Conservation (phyloP, 192 early-diverging fungal genomes). For the Linnemannia zychae region DNA sequence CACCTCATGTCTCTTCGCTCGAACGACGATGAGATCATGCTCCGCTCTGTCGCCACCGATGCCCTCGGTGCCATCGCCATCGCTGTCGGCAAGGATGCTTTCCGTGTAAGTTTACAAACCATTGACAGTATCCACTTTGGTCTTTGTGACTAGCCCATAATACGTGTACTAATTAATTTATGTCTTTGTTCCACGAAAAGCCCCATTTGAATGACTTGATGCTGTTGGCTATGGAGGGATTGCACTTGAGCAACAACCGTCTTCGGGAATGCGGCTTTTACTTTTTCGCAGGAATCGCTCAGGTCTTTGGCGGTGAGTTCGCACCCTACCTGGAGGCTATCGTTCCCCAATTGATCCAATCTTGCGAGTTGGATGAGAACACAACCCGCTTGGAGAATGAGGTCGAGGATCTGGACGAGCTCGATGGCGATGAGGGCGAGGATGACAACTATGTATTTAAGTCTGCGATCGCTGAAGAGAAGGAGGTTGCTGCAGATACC, state of each 20-base stretch:
- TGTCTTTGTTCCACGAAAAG: background rate
- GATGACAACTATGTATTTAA: constrained; percentile 74
- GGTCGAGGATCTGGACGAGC: constrained; percentile 53
- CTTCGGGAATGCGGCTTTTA: constrained; percentile 89
- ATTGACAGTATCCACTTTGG: background rate
- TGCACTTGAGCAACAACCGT: constrained; percentile 78
- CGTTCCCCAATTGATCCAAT: constrained; percentile 85
- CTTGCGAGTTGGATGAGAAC: constrained; percentile 84
- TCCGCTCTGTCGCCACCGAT: constrained; percentile 91
- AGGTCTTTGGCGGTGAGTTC: constrained; percentile 88
- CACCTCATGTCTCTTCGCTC: constrained; percentile 78
- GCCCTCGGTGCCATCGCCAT: constrained; percentile 88
- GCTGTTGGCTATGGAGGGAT: constrained; percentile 82
- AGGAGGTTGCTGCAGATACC: constrained; percentile 92
- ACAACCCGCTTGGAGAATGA: constrained; percentile 40
- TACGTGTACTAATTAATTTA: background rate
- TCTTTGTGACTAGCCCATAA: background rate
- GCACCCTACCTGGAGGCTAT: constrained; percentile 79
- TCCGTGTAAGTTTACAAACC: constrained; percentile 60
- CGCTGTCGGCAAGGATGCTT: constrained; percentile 87
- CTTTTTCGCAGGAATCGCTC: constrained; percentile 87
- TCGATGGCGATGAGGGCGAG: constrained; percentile 62
- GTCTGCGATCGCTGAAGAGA: constrained; percentile 91
- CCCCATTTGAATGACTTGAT: constrained; percentile 83
- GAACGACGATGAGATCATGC: constrained; percentile 77